Evolutionary conservation across 257 asterid genomes (phyloP), one percentile per base, ranked within the genome.

Genomic region (Ajuga chamaepitys): DNA sequence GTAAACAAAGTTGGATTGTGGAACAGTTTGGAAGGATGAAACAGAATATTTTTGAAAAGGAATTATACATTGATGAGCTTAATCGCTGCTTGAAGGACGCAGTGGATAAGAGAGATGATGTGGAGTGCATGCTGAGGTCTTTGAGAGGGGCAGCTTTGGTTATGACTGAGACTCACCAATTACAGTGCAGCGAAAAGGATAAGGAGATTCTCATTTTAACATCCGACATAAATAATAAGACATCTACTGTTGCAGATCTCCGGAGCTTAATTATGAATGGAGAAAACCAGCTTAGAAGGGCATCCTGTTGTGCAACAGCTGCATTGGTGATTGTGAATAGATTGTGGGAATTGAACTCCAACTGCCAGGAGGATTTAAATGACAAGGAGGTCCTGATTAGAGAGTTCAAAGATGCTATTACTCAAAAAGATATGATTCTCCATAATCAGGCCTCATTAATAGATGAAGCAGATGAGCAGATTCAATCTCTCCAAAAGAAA

Each of bases 111-210:
- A 79, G 78, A 70, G 85, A 78, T 60, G 95, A 86, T 57, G 62
- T 94, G 91, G 99, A 94, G 60, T 70, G 80, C 78, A 90, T 90
- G 99, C 78, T 94, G 75, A 88, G 89, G 78, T 94, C 99, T 58
- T 86, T 94, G 78, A 90, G 89, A 78, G 98, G 95, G 74, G 99
- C 98, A 5, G 91, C 81, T 51, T 71, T 88, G 83, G 89, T 77
- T 47, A 88, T 94, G 85, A 82, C 85, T 16, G 98, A 90, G 75
- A 80, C 81, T 2, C 98, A 94, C 73, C 95, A 88, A 81, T 86
- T 82, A 60, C 95, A 90, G 53, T 82, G 95, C 82, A 64, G 70
- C 28, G 81, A 86, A 64, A 91, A 84, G 78, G 98, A 90, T 48
- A 75, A 66, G 20, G 89, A 94, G 73, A 81, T 83, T 64, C 34